Conservation (phyloP, 2,329 filamentous ascomycete genomes). For the Penicillium sp. region DNA sequence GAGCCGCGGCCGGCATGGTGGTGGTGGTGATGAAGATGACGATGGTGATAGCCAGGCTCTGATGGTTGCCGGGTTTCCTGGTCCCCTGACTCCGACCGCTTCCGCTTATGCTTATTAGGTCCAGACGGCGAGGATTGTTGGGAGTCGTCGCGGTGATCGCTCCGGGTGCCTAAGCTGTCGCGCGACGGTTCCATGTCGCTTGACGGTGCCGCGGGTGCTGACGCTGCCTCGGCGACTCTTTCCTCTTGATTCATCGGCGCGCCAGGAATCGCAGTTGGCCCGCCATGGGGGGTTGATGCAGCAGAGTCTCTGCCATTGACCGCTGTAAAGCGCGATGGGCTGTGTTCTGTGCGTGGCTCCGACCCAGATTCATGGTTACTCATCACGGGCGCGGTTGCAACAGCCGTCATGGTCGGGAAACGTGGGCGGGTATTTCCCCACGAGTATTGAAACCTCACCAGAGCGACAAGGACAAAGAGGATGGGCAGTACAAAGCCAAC, state of each 20-base stretch:
- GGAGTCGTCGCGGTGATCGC: slow-evolving; percentile 25
- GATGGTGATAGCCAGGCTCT: slow-evolving; percentile 19
- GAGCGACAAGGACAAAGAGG: slow-evolving; percentile 2
- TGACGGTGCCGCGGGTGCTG: neutral
- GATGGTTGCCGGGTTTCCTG: slow-evolving; percentile 36
- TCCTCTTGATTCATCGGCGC: slow-evolving; percentile 5
- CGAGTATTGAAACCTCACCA: neutral
- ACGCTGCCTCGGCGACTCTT: slow-evolving; percentile 5
- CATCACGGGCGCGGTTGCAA: slow-evolving; percentile 36
- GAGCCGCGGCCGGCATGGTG: slow-evolving; percentile 30
- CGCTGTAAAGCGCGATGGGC: slow-evolving; percentile 48
- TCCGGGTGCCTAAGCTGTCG: slow-evolving; percentile 3
- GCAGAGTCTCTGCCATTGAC: slow-evolving; percentile 45
- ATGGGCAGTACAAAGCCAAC: too few species aligned
- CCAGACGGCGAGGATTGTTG: slow-evolving; percentile 28
- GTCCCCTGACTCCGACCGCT: slow-evolving; percentile 67
- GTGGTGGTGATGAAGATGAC: slow-evolving; percentile 14
- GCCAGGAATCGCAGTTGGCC: neutral
- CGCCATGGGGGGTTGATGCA: slow-evolving; percentile 12
- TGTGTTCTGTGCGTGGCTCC: slow-evolving; percentile 41
- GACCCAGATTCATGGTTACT: slow-evolving; percentile 38
- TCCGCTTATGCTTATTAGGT: slow-evolving; percentile 60
- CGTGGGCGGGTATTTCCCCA: slow-evolving; percentile 3
- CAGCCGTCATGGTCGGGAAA: slow-evolving; percentile 34
- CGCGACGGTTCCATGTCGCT: slow-evolving; percentile 1